Evolutionary conservation across 306 rosid species (phyloP), one percentile per base, ranked within the genome.

Genomic region (Vigna nakashimae): DNA sequence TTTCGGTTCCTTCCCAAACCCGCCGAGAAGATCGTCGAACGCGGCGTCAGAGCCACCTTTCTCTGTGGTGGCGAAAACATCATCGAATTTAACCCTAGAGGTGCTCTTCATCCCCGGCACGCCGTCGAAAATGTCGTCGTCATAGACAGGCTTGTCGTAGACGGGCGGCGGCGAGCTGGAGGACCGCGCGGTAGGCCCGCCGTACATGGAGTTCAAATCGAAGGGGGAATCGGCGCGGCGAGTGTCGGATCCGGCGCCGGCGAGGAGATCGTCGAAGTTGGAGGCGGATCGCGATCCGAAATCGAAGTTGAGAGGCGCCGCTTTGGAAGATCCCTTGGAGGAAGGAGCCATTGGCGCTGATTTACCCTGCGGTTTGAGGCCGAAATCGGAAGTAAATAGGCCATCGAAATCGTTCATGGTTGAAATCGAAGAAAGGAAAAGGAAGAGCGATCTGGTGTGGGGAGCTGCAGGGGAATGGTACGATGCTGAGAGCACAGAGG

Each of bases 321-420:
- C 9, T 32, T 83, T 43, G n/a, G 94, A 72, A 22, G 88, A 76
- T 17, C 75, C 74, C 80, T 87, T 88, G 58, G 97, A 64, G 24
- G 82, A 69, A 34, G 86, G 78, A 38, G 97, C 87, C 95, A 95
- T 91, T 79, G 99, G 98, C 7, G 90, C 93, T 38, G 97, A 82
- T 70, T 95, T 92, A 1, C 91, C 96, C 7, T 92, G 93, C 1
- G 91, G 90, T 78, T 92, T 95, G 88, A 92, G 81, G 12, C 92
- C 97, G 80, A 56, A 92, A 84, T 95, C 93, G 80, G 88, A 70
- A 38, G 86, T 79, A 65, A 95, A 59, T 78, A 95, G 94, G 76
- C 96, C 97, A 82, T 93, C 93, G 82, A 92, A 92, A 82, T 95
- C 97, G 94, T 89, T 92, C 99, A 95, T 95, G 84, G 81, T 16